These are phyloP conservation scores for Saccharomycopsis selenospora DNA, from an alignment of 805 yeast species.

Conservation along the genomic window DNA sequence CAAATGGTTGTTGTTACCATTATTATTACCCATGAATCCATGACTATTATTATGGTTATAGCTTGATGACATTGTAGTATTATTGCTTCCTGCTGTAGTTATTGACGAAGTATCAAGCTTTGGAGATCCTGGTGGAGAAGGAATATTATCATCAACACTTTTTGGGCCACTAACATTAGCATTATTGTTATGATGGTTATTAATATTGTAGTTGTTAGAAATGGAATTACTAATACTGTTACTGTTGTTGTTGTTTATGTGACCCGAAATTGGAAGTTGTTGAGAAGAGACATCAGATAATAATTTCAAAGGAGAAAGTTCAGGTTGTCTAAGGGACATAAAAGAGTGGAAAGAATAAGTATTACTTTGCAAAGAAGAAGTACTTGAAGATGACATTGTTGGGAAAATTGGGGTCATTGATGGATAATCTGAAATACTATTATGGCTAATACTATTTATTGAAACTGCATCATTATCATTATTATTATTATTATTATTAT, in stretches of 20 bases:
- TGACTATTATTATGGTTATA: neutral
- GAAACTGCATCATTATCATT: slow-evolving; percentile 13
- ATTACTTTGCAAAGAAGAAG: slow-evolving; percentile 21
- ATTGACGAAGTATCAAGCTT: slow-evolving; percentile 6
- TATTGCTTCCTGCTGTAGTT: slow-evolving; percentile 4
- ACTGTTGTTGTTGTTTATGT: no score
- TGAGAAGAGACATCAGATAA: slow-evolving; percentile 19
- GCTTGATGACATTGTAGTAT: neutral
- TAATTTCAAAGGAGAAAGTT: slow-evolving; percentile 16
- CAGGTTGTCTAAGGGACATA: slow-evolving; percentile 13
- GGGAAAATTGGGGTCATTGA: slow-evolving; percentile 18
- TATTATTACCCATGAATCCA: slow-evolving; percentile 5
- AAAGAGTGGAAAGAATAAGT: slow-evolving; percentile 19
- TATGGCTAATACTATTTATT: slow-evolving; percentile 16
- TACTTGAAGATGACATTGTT: slow-evolving; percentile 18
- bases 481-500: neutral
- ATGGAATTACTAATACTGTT: neutral
- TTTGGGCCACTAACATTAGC: neutral
- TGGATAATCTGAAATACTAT: slow-evolving; percentile 6
- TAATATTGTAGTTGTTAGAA: neutral
- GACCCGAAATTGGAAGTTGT: slow-evolving; percentile 15
- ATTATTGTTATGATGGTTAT: no score
- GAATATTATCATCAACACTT: slow-evolving; percentile 7
- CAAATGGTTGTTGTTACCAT: neutral
- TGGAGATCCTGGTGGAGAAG: slow-evolving; percentile 19